These are phyloP conservation scores for Candida bentonensis DNA, from an alignment of 805 yeast species.

Conservation along the genomic window DNA sequence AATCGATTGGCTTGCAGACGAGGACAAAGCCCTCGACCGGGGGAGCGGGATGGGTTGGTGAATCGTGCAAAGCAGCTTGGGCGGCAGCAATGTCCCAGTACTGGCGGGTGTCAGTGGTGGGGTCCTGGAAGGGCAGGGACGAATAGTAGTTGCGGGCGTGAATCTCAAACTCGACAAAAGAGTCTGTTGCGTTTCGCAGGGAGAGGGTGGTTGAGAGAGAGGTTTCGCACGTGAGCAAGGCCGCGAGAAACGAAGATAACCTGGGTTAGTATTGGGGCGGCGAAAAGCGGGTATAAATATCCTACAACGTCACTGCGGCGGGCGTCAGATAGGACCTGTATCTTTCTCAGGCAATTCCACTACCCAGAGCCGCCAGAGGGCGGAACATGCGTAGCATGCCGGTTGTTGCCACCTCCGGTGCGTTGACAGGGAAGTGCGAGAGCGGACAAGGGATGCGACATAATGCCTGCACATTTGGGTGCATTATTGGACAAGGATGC, in stretches of 20 bases:
- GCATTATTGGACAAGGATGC: no score
- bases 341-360: no score
- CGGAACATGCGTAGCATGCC: no score
- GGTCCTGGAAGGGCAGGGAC: slow-evolving; percentile 1
- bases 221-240: neutral
- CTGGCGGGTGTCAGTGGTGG: neutral
- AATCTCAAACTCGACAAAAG: neutral
- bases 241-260: neutral
- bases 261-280: no score
- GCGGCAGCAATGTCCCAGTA: neutral
- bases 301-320: no score
- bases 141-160: neutral
- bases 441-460: no score
- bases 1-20: neutral
- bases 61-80: neutral
- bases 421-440: no score
- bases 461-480: no score
- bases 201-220: neutral
- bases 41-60: neutral
- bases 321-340: no score
- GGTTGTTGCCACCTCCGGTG: no score
- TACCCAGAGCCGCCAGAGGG: no score
- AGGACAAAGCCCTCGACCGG: neutral
- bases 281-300: no score
- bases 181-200: neutral